These are phyloP conservation scores for Talaromyces nanjingensis DNA, from an alignment of 495 filamentous ascomycete species.

Conservation along the genomic window DNA sequence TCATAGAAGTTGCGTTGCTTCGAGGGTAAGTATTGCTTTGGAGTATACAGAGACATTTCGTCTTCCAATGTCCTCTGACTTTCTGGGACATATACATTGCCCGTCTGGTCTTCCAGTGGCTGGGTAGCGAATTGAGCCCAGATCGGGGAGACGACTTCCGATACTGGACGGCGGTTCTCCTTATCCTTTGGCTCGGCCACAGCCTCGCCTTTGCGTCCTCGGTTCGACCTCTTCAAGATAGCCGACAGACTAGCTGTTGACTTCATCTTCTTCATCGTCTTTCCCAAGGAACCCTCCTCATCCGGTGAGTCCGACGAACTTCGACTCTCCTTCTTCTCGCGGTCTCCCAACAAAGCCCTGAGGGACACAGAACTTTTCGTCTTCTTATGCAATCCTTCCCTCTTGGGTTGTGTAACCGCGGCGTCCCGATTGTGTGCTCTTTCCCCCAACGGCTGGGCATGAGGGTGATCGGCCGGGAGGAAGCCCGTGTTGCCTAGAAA, in stretches of 20 bases:
- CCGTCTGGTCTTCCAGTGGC: slow-evolving; percentile 32
- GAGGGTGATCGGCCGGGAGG: slow-evolving; percentile 22
- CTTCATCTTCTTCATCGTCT: slow-evolving; percentile 65
- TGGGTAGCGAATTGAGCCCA: slow-evolving; percentile 64
- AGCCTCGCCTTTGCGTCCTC: slow-evolving; percentile 30
- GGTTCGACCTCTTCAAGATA: slow-evolving; percentile 39
- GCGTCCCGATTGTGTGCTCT: slow-evolving; percentile 34
- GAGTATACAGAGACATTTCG: slow-evolving; percentile 57
- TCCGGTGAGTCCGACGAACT: slow-evolving; percentile 27
- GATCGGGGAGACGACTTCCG: slow-evolving; percentile 58
- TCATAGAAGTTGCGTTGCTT: slow-evolving; percentile 61
- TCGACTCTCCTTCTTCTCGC: slow-evolving; percentile 45
- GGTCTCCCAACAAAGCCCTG: slow-evolving; percentile 50
- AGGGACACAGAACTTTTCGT: slow-evolving; percentile 61
- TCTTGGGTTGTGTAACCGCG: slow-evolving; percentile 24
- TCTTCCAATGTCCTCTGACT: slow-evolving; percentile 40
- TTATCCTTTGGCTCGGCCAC: slow-evolving; percentile 57
- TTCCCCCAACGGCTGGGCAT: slow-evolving; percentile 25
- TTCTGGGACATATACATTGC: slow-evolving; percentile 29
- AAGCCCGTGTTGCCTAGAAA: slow-evolving; percentile 15
- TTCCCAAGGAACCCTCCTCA: slow-evolving; percentile 22
- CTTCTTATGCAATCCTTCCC: slow-evolving; percentile 49
- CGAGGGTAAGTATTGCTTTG: slow-evolving; percentile 52
- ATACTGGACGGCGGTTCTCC: slow-evolving; percentile 60
- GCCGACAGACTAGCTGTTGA: slow-evolving; percentile 71